Percentiles rank a stretch among this genome's conserved stretches.
Evolutionary conservation across 768 basidiomycete species (phyloP).

Genomic region (Roridomyces roridus): DNA sequence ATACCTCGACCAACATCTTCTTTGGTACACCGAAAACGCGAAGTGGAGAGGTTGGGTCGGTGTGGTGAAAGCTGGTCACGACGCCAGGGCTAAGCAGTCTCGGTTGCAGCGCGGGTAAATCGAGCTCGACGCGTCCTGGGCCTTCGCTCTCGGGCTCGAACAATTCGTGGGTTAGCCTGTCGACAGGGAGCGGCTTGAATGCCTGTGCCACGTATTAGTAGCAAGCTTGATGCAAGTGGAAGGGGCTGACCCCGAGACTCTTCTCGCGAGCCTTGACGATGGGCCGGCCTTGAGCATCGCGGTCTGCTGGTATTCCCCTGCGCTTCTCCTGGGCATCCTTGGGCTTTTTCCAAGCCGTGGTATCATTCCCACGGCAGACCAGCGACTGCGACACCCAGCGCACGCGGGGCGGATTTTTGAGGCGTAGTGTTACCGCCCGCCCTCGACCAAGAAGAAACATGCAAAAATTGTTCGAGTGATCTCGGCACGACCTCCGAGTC

Average conservation of each 20-base stretch:
- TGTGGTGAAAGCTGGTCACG: slow-evolving; percentile 35
- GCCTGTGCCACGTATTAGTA: slow-evolving; percentile 17
- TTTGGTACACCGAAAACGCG: slow-evolving; percentile 75
- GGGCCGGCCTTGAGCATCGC: slow-evolving; percentile 14
- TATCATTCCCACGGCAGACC: no score
- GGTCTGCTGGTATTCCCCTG: neutral
- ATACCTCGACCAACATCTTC: slow-evolving; percentile 73
- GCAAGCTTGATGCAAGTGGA: no score
- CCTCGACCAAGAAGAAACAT: slow-evolving; percentile 14
- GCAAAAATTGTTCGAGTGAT: no score
- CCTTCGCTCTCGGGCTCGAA: slow-evolving; percentile 50
- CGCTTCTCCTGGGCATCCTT: neutral
- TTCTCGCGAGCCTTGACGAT: slow-evolving; percentile 27
- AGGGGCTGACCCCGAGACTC: slow-evolving; percentile 24
- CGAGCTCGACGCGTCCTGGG: slow-evolving; percentile 34
- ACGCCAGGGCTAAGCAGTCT: slow-evolving; percentile 9
- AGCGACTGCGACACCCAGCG: neutral
- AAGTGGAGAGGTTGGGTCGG: slow-evolving; percentile 38
- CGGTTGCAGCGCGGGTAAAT: slow-evolving; percentile 49
- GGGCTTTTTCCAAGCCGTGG: neutral
- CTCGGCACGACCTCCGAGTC: no score
- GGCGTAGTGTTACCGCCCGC: slow-evolving; percentile 1
- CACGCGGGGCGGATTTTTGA: neutral
- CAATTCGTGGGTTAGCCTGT: slow-evolving; percentile 44
- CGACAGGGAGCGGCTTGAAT: slow-evolving; percentile 48